These are phyloP conservation scores for Arachnomyces sp. DNA, from an alignment of 2,329 filamentous ascomycete genomes.

Conservation along the genomic window DNA sequence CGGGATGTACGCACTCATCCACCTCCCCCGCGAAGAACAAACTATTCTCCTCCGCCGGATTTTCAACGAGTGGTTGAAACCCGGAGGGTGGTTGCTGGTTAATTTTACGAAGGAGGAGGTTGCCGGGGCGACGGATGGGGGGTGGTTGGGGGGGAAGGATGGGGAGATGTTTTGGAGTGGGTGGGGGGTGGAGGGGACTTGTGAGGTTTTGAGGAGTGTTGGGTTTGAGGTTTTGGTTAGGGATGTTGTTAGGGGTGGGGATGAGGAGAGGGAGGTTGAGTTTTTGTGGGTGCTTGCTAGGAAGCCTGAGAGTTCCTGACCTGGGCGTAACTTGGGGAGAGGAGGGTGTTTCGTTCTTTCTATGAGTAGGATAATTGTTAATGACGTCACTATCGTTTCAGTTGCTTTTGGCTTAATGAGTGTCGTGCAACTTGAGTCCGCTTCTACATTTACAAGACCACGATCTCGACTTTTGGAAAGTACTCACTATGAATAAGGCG, in stretches of 20 bases:
- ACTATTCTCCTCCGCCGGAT: constrained; percentile 39
- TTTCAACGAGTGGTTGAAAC: constrained; percentile 41
- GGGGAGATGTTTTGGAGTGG: constrained; percentile 35
- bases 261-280: constrained; percentile 11
- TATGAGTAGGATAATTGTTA: too few relatives aligned
- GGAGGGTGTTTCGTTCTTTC: too few relatives aligned
- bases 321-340: too few relatives aligned
- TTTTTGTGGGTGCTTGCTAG: constrained; percentile 3
- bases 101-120: constrained; percentile 35
- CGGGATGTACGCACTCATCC: constrained; percentile 50
- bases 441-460: too few relatives aligned
- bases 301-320: not conserved
- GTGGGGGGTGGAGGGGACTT: constrained; percentile 29
- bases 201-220: constrained; percentile 17
- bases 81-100: constrained; percentile 44
- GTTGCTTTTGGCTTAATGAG: too few relatives aligned
- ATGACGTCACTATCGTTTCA: too few relatives aligned
- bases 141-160: constrained; percentile 27
- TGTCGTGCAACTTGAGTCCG: too few relatives aligned
- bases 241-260: constrained; percentile 17
- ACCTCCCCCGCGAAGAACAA: constrained; percentile 48
- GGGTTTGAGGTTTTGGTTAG: constrained; percentile 17
- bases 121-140: constrained; percentile 10
- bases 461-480: too few relatives aligned
- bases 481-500: too few relatives aligned